These are phyloP conservation scores for Parsonsia alboflavescens DNA, from an alignment of 257 asterid species.

Conservation along the genomic window DNA sequence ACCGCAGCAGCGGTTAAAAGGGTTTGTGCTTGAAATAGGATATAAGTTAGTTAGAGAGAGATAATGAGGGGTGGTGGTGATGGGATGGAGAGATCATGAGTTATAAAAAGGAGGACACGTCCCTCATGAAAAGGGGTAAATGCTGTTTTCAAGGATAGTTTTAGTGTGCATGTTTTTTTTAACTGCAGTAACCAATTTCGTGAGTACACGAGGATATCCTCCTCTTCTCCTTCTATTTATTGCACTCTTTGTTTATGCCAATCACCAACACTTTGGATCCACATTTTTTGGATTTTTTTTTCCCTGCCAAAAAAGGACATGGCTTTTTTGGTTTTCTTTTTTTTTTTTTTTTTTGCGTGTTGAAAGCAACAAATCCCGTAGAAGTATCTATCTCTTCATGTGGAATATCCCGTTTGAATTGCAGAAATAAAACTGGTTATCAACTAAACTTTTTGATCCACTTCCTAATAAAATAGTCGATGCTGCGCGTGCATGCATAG, in stretches of 20 bases:
- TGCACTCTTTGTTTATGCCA: not conserved
- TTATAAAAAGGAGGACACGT: constrained; percentile 50
- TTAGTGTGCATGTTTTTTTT: constrained; percentile 22
- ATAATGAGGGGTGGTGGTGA: constrained; percentile 11
- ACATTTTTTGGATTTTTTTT: constrained; percentile 1
- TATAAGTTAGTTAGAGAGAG: not conserved
- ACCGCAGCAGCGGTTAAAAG: not conserved
- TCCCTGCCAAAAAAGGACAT: not conserved
- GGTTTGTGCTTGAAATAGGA: not conserved
- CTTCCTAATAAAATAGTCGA: too few relatives aligned
- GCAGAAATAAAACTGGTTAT: too few relatives aligned
- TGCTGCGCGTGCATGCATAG: too few relatives aligned
- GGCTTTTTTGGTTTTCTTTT: too few relatives aligned
- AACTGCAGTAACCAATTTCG: constrained; percentile 58
- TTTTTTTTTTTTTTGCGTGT: not conserved
- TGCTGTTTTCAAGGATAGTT: constrained; percentile 25
- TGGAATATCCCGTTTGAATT: too few relatives aligned
- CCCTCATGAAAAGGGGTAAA: constrained; percentile 73
- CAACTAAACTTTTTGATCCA: too few relatives aligned
- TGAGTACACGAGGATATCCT: constrained; percentile 76
- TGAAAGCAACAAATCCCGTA: too few relatives aligned
- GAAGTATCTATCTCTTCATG: too few relatives aligned
- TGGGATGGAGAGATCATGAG: constrained; percentile 32
- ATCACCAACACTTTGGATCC: not conserved
- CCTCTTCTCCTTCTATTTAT: constrained; percentile 23